phyloP scores from a whole-genome alignment of 2,329 filamentous ascomycete genomes.

The Sporothrix pallida region DNA sequence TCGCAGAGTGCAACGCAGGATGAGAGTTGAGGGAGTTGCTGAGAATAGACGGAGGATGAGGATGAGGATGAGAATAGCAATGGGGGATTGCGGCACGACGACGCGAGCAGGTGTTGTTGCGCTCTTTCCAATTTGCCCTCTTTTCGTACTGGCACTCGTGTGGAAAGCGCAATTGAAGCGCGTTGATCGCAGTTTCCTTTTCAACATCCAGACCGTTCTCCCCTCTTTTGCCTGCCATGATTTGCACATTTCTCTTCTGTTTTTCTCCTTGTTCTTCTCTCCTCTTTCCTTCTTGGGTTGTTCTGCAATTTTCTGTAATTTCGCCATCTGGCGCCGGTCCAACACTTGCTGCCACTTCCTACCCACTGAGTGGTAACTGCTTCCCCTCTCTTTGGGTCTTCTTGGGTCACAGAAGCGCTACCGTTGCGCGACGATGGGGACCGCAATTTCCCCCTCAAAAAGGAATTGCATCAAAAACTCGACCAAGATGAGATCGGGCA shows the following conservation, averaged over 20 bases:
- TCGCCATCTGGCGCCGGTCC: constrained; percentile 7
- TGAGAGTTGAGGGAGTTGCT: background rate
- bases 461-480: background rate
- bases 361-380: background rate
- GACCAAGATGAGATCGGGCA: background rate
- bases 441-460: constrained; percentile 26
- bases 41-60: too few species aligned
- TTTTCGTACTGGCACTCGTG: background rate
- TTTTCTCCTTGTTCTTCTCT: background rate
- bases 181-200: constrained; percentile 21
- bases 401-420: background rate
- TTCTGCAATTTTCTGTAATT: constrained; percentile 20
- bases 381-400: background rate
- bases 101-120: background rate
- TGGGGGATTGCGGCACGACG: background rate
- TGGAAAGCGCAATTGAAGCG: background rate
- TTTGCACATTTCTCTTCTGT: background rate
- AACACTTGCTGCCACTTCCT: background rate
- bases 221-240: too few species aligned
- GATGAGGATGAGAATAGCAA: background rate
- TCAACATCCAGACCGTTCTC: constrained; percentile 12
- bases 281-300: constrained; percentile 5
- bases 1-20: background rate
- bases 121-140: background rate
- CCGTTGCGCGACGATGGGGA: constrained; percentile 23